Evolutionary conservation across 1,139 yeast species (phyloP), one percentile per base, ranked within the genome.

Genomic region (Pichia sp.): DNA sequence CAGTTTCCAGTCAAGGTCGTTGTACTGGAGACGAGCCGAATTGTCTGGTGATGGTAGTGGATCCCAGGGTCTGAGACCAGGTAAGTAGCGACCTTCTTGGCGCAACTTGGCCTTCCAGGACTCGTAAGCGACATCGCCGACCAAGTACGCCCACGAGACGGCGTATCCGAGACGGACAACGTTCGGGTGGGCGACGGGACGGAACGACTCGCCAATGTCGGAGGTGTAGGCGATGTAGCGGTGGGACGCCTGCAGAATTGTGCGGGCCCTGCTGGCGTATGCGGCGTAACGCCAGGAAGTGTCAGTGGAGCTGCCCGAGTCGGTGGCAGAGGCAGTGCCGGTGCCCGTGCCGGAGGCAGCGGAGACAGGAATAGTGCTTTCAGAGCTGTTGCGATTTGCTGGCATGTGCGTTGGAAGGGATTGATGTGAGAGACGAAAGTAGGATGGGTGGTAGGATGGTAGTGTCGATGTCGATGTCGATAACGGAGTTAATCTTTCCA

Each of bases 221-320:
- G 91, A 82, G 6, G 94, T 84, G 60, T 84, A 84, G 2, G 95
- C 95, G 21, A 84, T 85, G 55, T 84, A 84, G 52, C 95, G 65
- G 56, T 82, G 91, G n/a, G 89, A 76, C 7, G 93, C 88, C 41
- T 70, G 56, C 42, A 83, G 66, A 48, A 84, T 79, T 25, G 85
- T 78, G 60, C 88, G 68, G 40, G 82, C 58, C 54, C 94, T 64
- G 55, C 80, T 79, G 48, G 89, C 88, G 56, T 84, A 84, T 15
- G 91, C 94, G 4, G 93, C 86, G 54, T 84, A 84, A 69, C 94
- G 77, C 36, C 82, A 59, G 3, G 52, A 47, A 14, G 53, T 45
- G 19, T 55, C 59, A 1, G 55, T 56, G 5, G 55, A 42, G 7
- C 50, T 34, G 4, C 31, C 21, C 7, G 39, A 41, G 5, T 36